phyloP scores from a whole-genome alignment of 805 yeast species.

The Candida morakotiae region DNA sequence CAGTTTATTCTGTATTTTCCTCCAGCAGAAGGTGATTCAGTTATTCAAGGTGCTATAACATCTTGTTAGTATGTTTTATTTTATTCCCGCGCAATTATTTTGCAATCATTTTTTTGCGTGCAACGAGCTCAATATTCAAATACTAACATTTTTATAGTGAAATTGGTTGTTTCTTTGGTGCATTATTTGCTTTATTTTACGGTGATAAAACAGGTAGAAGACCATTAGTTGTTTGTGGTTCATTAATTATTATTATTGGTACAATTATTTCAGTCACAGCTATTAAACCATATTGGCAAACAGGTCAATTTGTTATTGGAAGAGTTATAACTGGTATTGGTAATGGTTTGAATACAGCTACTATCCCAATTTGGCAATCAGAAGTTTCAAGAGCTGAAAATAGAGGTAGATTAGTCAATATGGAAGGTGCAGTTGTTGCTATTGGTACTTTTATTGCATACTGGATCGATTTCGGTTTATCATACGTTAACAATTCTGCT shows the following conservation, averaged over 20 bases:
- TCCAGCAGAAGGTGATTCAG: slow-evolving; percentile 29
- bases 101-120: too few species aligned
- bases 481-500: slow-evolving; percentile 48
- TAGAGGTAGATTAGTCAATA: slow-evolving; percentile 36
- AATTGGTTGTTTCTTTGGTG: slow-evolving; percentile 55
- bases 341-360: slow-evolving; percentile 40
- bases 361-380: slow-evolving; percentile 45
- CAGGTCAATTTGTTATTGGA: slow-evolving; percentile 69
- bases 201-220: slow-evolving; percentile 43
- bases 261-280: slow-evolving; percentile 37
- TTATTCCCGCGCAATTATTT: too few species aligned
- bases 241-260: slow-evolving; percentile 37
- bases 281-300: slow-evolving; percentile 41
- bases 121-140: too few species aligned
- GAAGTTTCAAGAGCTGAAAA: slow-evolving; percentile 42
- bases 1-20: slow-evolving; percentile 38
- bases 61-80: too few species aligned
- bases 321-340: slow-evolving; percentile 47
- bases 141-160: too few species aligned
- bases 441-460: slow-evolving; percentile 68
- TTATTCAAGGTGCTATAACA: slow-evolving; percentile 65
- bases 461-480: slow-evolving; percentile 62
- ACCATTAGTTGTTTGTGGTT: slow-evolving; percentile 34
- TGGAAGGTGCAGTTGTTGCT: slow-evolving; percentile 54
- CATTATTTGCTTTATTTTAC: slow-evolving; percentile 33